These are phyloP conservation scores for Trametes coccinea DNA, from an alignment of 768 basidiomycete genomes.

Conservation along the genomic window DNA sequence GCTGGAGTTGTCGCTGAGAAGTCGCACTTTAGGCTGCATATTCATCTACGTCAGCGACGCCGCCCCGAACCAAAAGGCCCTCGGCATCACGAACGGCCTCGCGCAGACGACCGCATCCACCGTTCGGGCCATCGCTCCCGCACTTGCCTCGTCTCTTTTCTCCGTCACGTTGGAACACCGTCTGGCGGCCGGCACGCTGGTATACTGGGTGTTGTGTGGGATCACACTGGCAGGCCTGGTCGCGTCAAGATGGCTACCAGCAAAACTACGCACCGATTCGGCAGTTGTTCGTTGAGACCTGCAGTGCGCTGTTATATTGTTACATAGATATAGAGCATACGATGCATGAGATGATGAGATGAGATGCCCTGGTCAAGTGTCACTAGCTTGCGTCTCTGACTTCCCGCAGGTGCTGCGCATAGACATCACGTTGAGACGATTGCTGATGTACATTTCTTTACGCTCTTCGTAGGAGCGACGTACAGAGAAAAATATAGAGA, in stretches of 20 bases:
- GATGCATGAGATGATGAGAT: too few species aligned
- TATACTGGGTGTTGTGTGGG: constrained; percentile 28
- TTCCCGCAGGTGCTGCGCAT: too few species aligned
- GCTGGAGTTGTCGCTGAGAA: too few species aligned
- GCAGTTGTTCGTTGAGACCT: too few species aligned
- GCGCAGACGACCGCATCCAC: constrained; percentile 51
- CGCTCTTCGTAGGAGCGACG: too few species aligned
- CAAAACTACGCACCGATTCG: constrained; percentile 1
- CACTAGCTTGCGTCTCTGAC: too few species aligned
- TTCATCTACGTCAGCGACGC: constrained; percentile 34
- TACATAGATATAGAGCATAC: neutral
- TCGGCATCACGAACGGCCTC: constrained; percentile 54
- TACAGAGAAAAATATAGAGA: too few species aligned
- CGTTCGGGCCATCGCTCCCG: constrained; percentile 50
- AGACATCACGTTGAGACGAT: too few species aligned
- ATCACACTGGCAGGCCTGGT: constrained; percentile 7
- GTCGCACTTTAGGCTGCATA: constrained; percentile 19
- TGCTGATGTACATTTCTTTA: too few species aligned
- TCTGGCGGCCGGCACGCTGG: constrained; percentile 44
- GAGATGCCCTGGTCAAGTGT: too few species aligned
- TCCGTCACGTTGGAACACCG: constrained; percentile 46
- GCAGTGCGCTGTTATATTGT: neutral
- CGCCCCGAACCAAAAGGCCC: constrained; percentile 29
- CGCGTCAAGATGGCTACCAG: constrained; percentile 50
- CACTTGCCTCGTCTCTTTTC: constrained; percentile 52